Conservation (phyloP, 106 monocot genomes). For the Vanilla planifolia region DNA sequence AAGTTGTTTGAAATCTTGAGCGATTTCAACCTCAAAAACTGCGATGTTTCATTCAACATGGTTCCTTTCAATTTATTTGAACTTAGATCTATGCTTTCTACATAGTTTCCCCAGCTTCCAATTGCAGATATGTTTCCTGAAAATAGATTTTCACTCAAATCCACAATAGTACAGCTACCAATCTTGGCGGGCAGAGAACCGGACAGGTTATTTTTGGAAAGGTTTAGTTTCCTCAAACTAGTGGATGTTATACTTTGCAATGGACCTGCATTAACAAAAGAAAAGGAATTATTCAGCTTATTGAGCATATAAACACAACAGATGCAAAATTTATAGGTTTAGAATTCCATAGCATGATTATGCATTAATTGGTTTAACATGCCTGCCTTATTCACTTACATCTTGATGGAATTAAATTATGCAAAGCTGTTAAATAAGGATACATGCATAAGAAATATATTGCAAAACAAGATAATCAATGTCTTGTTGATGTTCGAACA, state of each 20-base stretch:
- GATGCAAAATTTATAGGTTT: too few relatives aligned
- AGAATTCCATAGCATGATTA: too few relatives aligned
- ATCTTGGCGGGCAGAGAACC: conserved; percentile 53
- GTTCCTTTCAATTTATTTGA: conserved; percentile 57
- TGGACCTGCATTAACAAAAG: conserved; percentile 37
- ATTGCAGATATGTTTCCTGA: conserved; percentile 53
- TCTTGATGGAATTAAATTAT: too few relatives aligned
- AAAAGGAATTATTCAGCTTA: conserved; percentile 3
- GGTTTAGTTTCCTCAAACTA: conserved; percentile 51
- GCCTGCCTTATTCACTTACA: too few relatives aligned
- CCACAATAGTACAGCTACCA: conserved; percentile 54
- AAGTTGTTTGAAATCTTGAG: conserved; percentile 60
- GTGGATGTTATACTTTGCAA: conserved; percentile 50
- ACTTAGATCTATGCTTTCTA: conserved; percentile 56
- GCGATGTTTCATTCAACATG: conserved; percentile 54
- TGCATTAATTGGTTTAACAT: too few relatives aligned
- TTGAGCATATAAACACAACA: too few relatives aligned
- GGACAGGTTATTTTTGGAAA: conserved; percentile 56
- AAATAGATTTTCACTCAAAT: conserved; percentile 60
- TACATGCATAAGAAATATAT: too few relatives aligned
- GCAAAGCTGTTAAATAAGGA: too few relatives aligned
- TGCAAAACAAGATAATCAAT: too few relatives aligned
- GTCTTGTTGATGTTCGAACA: too few relatives aligned
- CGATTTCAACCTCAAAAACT: conserved; percentile 53
- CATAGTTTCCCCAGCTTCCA: conserved; percentile 59